A percentile compares a stretch with the other conserved stretches of the same genome.
These are phyloP conservation scores for Clarireedia monteithiana DNA, from an alignment of 2,329 filamentous ascomycete species.

Conservation along the genomic window DNA sequence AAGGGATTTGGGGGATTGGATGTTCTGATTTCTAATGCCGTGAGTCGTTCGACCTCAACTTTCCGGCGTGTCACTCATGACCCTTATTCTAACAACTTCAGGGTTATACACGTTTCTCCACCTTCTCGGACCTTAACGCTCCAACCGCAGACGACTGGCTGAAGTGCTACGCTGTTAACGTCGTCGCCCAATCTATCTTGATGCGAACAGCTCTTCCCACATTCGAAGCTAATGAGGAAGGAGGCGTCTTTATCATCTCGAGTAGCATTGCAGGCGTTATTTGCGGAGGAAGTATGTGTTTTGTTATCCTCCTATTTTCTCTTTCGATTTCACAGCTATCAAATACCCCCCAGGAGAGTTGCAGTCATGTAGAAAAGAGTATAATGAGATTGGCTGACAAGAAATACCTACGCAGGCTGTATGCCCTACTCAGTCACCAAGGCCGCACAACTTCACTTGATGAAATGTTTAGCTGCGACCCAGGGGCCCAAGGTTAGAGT, in stretches of 20 bases:
- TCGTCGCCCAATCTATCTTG: constrained; percentile 45
- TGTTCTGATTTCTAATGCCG: constrained; percentile 57
- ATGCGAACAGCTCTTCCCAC: constrained; percentile 49
- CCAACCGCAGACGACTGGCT: constrained; percentile 23
- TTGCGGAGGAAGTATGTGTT: constrained; percentile 6
- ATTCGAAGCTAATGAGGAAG: constrained; percentile 54
- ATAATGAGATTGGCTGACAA: not conserved
- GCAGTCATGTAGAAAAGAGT: not conserved
- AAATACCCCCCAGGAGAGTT: no score
- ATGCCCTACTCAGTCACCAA: constrained; percentile 31
- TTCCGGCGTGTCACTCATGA: not conserved
- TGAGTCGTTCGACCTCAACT: constrained; percentile 28
- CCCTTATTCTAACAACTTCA: not conserved
- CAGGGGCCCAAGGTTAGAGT: constrained; percentile 55
- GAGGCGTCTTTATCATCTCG: constrained; percentile 56
- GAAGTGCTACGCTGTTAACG: constrained; percentile 53
- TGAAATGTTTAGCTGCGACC: constrained; percentile 55
- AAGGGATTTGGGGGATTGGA: constrained; percentile 53
- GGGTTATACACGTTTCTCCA: constrained; percentile 27
- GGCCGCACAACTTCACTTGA: constrained; percentile 51
- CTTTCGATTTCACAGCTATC: not conserved
- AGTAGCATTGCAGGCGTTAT: constrained; percentile 48
- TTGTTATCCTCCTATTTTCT: not conserved
- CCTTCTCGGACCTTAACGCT: constrained; percentile 19
- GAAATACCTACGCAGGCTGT: not conserved